Evolutionary conservation across 345 rosid genomes (phyloP).

Genomic region (Toxicodendron radicans): DNA sequence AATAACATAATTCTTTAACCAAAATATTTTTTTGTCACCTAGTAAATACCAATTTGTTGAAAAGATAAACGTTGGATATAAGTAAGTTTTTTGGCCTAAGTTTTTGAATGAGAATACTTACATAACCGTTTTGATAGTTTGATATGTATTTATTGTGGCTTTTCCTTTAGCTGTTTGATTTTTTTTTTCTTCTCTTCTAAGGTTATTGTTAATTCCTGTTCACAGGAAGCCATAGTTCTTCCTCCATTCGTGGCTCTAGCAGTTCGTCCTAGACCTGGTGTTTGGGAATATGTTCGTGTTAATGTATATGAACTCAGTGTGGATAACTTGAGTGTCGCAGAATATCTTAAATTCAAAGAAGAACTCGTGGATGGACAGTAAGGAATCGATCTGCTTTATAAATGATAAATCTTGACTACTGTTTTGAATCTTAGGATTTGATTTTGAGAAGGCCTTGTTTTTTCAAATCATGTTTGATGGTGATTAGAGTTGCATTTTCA

Average conservation of each 20-base stretch:
- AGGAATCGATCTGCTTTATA: conserved; percentile 6
- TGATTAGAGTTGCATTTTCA: not conserved
- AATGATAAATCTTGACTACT: conserved; percentile 9
- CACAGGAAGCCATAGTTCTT: conserved; percentile 33
- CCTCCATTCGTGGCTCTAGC: conserved; percentile 41
- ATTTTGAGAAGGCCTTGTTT: not conserved
- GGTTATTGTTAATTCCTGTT: not conserved
- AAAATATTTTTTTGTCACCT: too few relatives aligned
- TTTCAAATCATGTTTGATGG: not conserved
- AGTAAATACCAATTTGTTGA: too few relatives aligned
- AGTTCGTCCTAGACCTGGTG: conserved; percentile 37
- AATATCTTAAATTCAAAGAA: conserved; percentile 37
- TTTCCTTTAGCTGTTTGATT: not conserved
- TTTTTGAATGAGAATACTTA: too few relatives aligned
- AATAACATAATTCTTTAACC: too few relatives aligned
- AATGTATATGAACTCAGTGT: conserved; percentile 32
- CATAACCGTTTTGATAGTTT: too few relatives aligned
- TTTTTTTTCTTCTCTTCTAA: not conserved
- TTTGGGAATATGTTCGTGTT: conserved; percentile 38
- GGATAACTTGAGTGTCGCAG: conserved; percentile 33
- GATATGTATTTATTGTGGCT: too few relatives aligned
- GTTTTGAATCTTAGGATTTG: not conserved
- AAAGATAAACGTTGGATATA: too few relatives aligned
- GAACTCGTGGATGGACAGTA: conserved; percentile 36
- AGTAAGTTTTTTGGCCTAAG: too few relatives aligned